Evolutionary conservation across 352 stramenopile species (phyloP).

Genomic region (Pythium pyrilobum): DNA sequence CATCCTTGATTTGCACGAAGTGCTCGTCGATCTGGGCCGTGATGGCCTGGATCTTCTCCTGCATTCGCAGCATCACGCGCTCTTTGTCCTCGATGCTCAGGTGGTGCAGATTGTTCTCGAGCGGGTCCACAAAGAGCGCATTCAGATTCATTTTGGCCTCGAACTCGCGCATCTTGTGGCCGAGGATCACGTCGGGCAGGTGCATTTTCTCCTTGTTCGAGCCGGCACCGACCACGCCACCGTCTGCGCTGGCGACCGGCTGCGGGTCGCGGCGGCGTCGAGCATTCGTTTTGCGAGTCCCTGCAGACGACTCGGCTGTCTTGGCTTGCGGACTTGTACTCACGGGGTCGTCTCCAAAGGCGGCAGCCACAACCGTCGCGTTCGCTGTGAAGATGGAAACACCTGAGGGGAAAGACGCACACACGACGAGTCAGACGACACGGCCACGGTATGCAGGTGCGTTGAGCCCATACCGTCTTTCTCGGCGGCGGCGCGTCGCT

Average conservation of each 20-base stretch:
- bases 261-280: neutral
- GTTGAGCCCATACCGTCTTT: conserved; percentile 58
- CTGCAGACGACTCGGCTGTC: no score
- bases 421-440: neutral
- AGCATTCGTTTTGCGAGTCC: no score
- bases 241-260: neutral
- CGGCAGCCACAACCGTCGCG: neutral
- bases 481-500: conserved; percentile 52
- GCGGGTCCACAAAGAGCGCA: conserved; percentile 45
- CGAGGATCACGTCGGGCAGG: conserved; percentile 60
- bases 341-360: conserved; percentile 11
- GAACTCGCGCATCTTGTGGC: conserved; percentile 79
- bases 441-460: neutral
- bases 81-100: conserved; percentile 69
- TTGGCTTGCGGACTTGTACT: neutral
- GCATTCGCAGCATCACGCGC: conserved; percentile 64
- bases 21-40: conserved; percentile 48
- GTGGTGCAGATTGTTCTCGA: conserved; percentile 43
- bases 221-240: no score
- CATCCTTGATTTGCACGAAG: conserved; percentile 41
- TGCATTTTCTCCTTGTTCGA: conserved; percentile 37
- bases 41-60: conserved; percentile 62
- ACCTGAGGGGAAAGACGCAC: conserved; percentile 8
- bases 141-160: conserved; percentile 57
- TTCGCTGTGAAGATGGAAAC: conserved; percentile 50